phyloP scores from a whole-genome alignment of 2,329 filamentous ascomycete genomes.

The Sporothrix schenckii region DNA sequence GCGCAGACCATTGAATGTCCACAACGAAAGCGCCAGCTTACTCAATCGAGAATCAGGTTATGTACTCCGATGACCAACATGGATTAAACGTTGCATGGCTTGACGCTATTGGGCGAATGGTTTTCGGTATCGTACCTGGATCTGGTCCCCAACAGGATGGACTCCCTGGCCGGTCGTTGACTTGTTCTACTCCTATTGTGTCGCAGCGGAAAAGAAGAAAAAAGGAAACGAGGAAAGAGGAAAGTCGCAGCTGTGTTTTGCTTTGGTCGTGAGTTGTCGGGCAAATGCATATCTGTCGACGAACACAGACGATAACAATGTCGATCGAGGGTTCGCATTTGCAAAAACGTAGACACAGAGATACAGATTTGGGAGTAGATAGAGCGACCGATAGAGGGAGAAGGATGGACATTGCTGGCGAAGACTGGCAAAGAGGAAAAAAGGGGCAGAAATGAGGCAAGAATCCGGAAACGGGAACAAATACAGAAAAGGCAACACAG shows the following conservation, averaged over 20 bases:
- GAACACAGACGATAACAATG: background rate
- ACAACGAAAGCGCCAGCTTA: no score
- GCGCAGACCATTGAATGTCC: no score
- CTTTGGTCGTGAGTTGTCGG: conserved; percentile 8
- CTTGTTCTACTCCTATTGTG: conserved; percentile 11
- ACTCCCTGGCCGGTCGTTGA: background rate
- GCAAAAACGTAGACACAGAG: background rate
- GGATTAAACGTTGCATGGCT: background rate
- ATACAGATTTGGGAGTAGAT: background rate
- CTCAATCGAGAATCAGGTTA: no score
- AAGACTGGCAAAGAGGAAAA: background rate
- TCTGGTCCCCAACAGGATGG: background rate
- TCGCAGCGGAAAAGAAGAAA: conserved; percentile 2
- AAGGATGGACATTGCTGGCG: background rate
- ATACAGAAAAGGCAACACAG: conserved; percentile 20
- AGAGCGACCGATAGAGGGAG: conserved; percentile 3
- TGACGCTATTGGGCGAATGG: background rate
- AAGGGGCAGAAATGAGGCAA: conserved; percentile 18
- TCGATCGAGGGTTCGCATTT: background rate
- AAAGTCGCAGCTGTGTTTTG: conserved; percentile 8
- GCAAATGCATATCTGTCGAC: background rate
- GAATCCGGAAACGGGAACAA: background rate
- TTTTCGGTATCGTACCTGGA: background rate
- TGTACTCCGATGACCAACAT: no score
- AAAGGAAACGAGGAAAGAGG: background rate